Conservation (phyloP, 75 land plant genomes). For the Isoetes taiwanensis region DNA sequence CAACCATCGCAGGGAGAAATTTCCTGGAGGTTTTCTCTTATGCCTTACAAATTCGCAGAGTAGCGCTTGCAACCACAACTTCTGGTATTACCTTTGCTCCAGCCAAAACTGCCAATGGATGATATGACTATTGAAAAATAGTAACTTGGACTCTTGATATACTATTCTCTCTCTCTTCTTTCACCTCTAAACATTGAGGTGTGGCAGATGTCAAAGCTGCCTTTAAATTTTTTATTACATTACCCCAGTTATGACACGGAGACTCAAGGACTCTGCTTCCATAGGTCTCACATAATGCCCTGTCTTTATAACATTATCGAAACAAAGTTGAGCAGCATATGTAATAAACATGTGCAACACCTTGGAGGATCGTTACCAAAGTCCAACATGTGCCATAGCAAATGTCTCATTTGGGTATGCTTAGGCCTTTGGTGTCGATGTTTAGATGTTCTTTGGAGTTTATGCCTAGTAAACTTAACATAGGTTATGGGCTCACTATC, state of each 20-base stretch:
- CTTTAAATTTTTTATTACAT: not conserved
- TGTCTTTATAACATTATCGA: not conserved
- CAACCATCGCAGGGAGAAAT: constrained; percentile 9
- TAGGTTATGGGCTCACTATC: not conserved
- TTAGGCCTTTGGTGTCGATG: not conserved
- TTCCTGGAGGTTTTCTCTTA: constrained; percentile 14
- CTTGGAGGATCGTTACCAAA: constrained; percentile 7
- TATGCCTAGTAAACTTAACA: not conserved
- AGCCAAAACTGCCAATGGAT: constrained; percentile 9
- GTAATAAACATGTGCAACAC: not conserved
- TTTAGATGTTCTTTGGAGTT: not conserved
- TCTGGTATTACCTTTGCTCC: constrained; percentile 23
- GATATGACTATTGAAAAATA: constrained; percentile 12
- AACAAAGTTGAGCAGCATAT: not conserved
- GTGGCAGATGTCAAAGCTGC: constrained; percentile 2
- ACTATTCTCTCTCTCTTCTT: constrained; percentile 21
- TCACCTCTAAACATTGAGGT: constrained; percentile 10
- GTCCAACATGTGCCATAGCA: not conserved
- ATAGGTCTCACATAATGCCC: not conserved
- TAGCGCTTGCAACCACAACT: constrained; percentile 15
- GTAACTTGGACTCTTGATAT: constrained; percentile 18
- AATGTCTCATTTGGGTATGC: not conserved
- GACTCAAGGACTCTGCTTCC: not conserved
- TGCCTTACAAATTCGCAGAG: constrained; percentile 10
- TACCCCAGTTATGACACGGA: constrained; percentile 8